A percentile compares a stretch with the other conserved stretches of the same genome.
phyloP scores from a whole-genome alignment of 106 monocot species.

The Dioscorea dumetorum region DNA sequence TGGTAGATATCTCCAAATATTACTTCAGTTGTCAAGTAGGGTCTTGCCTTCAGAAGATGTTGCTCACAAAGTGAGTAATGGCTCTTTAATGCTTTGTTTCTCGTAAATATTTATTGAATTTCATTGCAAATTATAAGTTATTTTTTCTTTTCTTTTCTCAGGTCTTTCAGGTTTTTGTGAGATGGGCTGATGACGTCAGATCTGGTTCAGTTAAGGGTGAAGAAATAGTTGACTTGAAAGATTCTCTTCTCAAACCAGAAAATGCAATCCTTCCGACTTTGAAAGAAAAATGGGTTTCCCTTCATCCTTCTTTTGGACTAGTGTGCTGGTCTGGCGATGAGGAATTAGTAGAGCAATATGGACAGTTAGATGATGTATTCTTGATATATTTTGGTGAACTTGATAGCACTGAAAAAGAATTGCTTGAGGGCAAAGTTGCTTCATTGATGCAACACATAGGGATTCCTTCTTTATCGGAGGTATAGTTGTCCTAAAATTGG shows the following conservation, averaged over 20 bases:
- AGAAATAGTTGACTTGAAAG: slow-evolving; percentile 54
- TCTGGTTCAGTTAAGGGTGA: slow-evolving; percentile 35
- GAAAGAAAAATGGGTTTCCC: slow-evolving; percentile 90
- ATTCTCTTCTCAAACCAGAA: slow-evolving; percentile 50
- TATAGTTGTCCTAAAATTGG: slow-evolving; percentile 7
- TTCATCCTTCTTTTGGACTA: slow-evolving; percentile 82
- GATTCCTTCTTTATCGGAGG: slow-evolving; percentile 75
- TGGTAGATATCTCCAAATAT: slow-evolving; percentile 52
- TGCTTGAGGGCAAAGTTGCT: slow-evolving; percentile 43
- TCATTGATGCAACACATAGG: slow-evolving; percentile 51
- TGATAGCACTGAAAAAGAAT: slow-evolving; percentile 29
- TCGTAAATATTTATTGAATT: too few relatives aligned
- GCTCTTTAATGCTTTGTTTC: too few relatives aligned
- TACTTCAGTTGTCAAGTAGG: slow-evolving; percentile 48
- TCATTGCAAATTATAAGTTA: too few relatives aligned
- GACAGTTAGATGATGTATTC: slow-evolving; percentile 29
- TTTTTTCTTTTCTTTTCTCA: slow-evolving; percentile 11
- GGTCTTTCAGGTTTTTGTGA: slow-evolving; percentile 70
- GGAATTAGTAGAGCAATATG: slow-evolving; percentile 55
- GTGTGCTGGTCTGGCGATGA: slow-evolving; percentile 91
- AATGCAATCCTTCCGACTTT: slow-evolving; percentile 68
- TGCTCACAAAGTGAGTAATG: slow-evolving; percentile 48
- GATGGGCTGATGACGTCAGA: slow-evolving; percentile 72
- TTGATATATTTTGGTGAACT: slow-evolving; percentile 77
- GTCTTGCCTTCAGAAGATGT: slow-evolving; percentile 48